Base-by-base conservation (phyloP, 768 basidiomycete genomes). In the Kwoniella sp. region DNA sequence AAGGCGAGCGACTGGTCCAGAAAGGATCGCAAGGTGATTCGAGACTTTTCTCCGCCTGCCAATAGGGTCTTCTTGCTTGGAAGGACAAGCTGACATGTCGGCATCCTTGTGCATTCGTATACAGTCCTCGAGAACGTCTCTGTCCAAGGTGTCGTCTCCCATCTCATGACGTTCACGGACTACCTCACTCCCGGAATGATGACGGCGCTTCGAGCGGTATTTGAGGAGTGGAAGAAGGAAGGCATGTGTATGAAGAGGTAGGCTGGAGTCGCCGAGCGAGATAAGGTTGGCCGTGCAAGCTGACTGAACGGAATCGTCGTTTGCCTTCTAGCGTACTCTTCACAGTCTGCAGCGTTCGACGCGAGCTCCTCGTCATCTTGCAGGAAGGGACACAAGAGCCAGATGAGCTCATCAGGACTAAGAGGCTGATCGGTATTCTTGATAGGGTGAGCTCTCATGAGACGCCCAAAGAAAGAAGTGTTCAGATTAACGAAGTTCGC, bases 131-230 rank as follows among this genome's bases (percentile, higher is more conserved):
- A 62, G 22, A 55, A 29, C 34, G 34, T 38, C 8, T 34, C 55
- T 8, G 55, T 63, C 2, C 54, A 57, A 50, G 29, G 17, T 31
- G 28, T 63, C n/a, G 28, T 63, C n/a, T 26, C 22, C 4, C 25
- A 63, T 29, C 26, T 63, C 1, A 17, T 56, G 17, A 38, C 13
- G 17, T 57, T 47, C 34, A 51, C 62, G 8, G 64, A 70, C 11
- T 63, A 58, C 28, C 26, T 66, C n/a, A 66, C 68, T 1, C 68
- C 68, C 4, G 26, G 30, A 13, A 63, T 66, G 50, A 61, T 66
- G 13, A 12, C 17, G 7, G 45, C 48, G 9, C 20, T 70, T n/a
- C 34, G 38, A 23, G 61, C 50, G 5, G 13, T 60, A n/a, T 41
- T 59, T 55, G 37, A n/a, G 12, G 59, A 65, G 11, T 66, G 55